These are phyloP conservation scores for Elsinoe arachidis DNA, from an alignment of 2,329 filamentous ascomycete species.

Conservation along the genomic window DNA sequence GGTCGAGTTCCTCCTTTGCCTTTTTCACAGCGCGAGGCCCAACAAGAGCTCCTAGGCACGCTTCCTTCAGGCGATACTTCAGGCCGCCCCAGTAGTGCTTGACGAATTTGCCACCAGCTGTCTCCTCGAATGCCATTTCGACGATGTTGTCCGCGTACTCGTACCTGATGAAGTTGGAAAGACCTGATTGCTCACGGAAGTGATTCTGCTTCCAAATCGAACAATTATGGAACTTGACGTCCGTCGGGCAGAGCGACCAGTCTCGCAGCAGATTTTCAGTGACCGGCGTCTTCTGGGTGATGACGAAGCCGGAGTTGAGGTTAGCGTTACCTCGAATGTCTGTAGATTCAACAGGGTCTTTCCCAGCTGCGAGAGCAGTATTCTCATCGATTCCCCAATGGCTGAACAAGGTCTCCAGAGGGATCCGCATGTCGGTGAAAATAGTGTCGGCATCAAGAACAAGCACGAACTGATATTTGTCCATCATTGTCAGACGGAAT, in stretches of 20 bases:
- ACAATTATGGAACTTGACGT: conserved; percentile 27
- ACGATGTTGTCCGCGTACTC: conserved; percentile 19
- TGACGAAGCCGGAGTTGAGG: conserved; percentile 37
- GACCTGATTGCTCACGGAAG: conserved; percentile 28
- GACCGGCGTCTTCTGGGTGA: conserved; percentile 31
- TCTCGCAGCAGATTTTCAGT: conserved; percentile 25
- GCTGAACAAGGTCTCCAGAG: conserved; percentile 42
- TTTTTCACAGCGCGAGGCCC: background rate
- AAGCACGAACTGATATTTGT: conserved; percentile 36
- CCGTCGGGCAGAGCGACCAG: conserved; percentile 26
- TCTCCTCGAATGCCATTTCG: background rate
- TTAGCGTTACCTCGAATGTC: conserved; percentile 25
- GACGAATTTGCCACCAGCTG: background rate
- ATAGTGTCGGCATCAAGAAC: conserved; percentile 40
- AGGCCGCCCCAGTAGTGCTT: background rate
- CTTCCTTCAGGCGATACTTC: background rate
- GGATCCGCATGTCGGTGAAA: conserved; percentile 35
- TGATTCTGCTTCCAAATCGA: conserved; percentile 23
- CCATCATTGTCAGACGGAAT: conserved; percentile 18
- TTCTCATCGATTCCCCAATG: conserved; percentile 35
- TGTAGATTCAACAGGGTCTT: conserved; percentile 30
- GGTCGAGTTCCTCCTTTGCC: background rate
- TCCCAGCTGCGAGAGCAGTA: conserved; percentile 39
- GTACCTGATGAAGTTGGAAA: conserved; percentile 28
- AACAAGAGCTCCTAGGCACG: background rate